Conservation (phyloP, 768 basidiomycete species). For the Panaeolus cyanescens region DNA sequence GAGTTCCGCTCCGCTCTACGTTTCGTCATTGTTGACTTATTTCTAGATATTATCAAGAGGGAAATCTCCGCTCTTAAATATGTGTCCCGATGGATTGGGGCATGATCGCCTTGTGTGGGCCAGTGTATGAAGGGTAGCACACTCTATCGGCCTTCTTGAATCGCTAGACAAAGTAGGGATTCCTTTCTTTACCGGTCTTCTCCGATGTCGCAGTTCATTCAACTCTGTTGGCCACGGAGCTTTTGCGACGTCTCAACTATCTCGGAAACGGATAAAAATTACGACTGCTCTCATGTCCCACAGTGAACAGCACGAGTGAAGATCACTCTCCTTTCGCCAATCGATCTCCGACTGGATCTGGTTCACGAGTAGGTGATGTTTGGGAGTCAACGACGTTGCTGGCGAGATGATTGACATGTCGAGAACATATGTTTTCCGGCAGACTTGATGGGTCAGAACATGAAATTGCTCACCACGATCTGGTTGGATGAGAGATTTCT, state of each 20-base stretch:
- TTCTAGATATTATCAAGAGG: conserved; percentile 10
- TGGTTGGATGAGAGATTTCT: background rate
- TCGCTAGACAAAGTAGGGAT: background rate
- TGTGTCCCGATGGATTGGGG: background rate
- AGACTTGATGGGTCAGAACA: background rate
- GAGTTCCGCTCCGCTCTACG: conserved; percentile 8
- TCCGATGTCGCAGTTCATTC: conserved; percentile 1
- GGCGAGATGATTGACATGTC: conserved; percentile 3
- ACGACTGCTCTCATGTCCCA: conserved; percentile 2
- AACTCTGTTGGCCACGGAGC: background rate
- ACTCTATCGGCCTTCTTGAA: conserved; percentile 1
- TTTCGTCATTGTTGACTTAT: conserved; percentile 18
- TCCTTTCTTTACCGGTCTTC: background rate
- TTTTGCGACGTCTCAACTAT: background rate
- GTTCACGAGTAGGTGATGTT: conserved; percentile 12
- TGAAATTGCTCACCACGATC: background rate
- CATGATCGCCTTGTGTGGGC: background rate
- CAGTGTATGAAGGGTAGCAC: background rate
- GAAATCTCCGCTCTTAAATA: conserved; percentile 10
- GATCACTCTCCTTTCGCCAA: conserved; percentile 22
- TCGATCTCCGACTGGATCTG: conserved; percentile 12
- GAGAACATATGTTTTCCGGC: conserved; percentile 3
- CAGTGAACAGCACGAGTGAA: conserved; percentile 21
- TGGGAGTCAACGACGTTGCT: conserved; percentile 1
- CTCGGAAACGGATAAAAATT: conserved; percentile 1